A percentile compares a stretch with the other conserved stretches of the same genome.
phyloP scores from a whole-genome alignment of 2,329 filamentous ascomycete species.

The Neofusicoccum kwambonambiense region DNA sequence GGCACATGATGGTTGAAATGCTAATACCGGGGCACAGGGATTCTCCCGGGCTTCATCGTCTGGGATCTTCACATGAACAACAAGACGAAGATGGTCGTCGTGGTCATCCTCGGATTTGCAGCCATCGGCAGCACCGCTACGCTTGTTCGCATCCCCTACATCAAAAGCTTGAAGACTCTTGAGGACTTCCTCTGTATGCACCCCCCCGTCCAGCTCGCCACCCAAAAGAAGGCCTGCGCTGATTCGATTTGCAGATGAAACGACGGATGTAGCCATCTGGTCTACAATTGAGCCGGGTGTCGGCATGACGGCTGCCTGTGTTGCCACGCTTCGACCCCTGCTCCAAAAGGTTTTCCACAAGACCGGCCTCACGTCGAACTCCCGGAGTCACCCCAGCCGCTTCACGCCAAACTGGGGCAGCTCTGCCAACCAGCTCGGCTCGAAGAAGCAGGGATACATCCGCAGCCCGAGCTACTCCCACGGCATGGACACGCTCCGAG shows the following conservation, averaged over 20 bases:
- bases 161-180: conserved; percentile 36
- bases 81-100: conserved; percentile 53
- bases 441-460: conserved; percentile 21
- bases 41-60: conserved; percentile 50
- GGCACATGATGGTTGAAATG: background rate
- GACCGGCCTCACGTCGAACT: conserved; percentile 24
- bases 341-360: conserved; percentile 34
- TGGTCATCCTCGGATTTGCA: conserved; percentile 53
- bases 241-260: background rate
- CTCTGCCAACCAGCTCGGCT: conserved; percentile 7
- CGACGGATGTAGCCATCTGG: conserved; percentile 21
- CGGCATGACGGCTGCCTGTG: conserved; percentile 47
- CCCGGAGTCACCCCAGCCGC: conserved; percentile 12
- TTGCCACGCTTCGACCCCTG: conserved; percentile 51
- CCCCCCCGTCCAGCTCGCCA: background rate
- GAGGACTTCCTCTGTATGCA: conserved; percentile 43
- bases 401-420: conserved; percentile 10
- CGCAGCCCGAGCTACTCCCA: conserved; percentile 12
- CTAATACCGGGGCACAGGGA: conserved; percentile 20
- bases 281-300: conserved; percentile 34
- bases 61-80: conserved; percentile 56
- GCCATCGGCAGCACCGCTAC: conserved; percentile 53
- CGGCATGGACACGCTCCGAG: conserved; percentile 17
- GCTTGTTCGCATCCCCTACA: conserved; percentile 47
- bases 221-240: background rate